Evolutionary conservation across 768 basidiomycete species (phyloP), one percentile per base, ranked within the genome.

Genomic region (Exsudoporus frostii): DNA sequence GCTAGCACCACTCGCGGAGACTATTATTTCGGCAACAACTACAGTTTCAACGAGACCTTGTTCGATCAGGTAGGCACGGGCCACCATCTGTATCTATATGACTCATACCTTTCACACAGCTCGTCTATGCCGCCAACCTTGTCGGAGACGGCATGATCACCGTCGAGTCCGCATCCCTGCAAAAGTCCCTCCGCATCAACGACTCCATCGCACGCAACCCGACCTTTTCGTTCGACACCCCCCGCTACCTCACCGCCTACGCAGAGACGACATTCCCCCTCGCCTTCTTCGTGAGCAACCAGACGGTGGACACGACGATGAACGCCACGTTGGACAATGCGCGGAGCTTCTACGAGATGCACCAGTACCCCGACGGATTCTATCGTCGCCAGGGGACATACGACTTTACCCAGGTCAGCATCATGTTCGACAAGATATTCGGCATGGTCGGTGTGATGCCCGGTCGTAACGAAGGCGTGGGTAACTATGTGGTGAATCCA

Each of bases 11-110:
- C 61, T 2, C 65, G 61, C 2, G 56, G 48, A 13, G 64, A 65
- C 37, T 64, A 20, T 44, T 67, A 67, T 37, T 65, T 65, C 19
- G 65, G 64, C 7, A 19, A 65, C 45, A 67, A 65, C 41, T 64
- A 17, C 14, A 54, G 30, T 11, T 67, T 67, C 51, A 65, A 65
- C 14, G 65, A 67, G 48, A 65, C 65, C 5, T 33, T 65, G 55
- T 65, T 65, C 24, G 46, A 58, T 15, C 50, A 63, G 48, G 64
- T 50, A 38, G 19, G 56, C 20, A 38, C 24, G 24, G 13, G 4
- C 3, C 2, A 30, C 8, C 0, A 1, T 17, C 1, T 15, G 0
- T 1, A 5, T 9, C 7, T 40, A 30, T 17, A 38, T 37, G 15
- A 1, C 42, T 58, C 5, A 57, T 20, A 6, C 11, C 1, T 39